Conservation (phyloP, 768 basidiomycete genomes). For the Mrakia frigida region DNA sequence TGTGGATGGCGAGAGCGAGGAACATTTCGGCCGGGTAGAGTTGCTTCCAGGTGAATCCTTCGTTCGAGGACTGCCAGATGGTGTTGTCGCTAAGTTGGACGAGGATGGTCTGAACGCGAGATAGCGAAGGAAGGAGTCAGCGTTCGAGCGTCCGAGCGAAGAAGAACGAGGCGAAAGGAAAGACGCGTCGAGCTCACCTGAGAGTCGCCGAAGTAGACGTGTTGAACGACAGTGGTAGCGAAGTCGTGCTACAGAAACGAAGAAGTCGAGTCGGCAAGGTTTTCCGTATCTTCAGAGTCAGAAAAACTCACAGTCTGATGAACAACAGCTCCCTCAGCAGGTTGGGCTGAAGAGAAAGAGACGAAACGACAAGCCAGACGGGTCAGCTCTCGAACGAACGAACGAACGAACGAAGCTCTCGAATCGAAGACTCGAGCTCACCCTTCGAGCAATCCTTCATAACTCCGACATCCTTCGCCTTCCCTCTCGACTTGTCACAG, state of each 20-base stretch:
- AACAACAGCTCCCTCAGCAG: slow-evolving; percentile 67
- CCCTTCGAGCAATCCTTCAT: slow-evolving; percentile 75
- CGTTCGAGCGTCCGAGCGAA: slow-evolving; percentile 39
- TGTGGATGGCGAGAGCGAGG: slow-evolving; percentile 81
- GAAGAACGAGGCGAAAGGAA: not conserved
- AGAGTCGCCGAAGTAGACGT: slow-evolving; percentile 81
- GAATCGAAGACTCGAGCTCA: slow-evolving; percentile 38
- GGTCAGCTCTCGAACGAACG: slow-evolving; percentile 3
- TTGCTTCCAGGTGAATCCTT: slow-evolving; percentile 85
- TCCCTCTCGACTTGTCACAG: slow-evolving; percentile 59
- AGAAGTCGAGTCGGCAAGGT: not conserved
- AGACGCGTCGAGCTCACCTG: not conserved
- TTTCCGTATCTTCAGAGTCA: slow-evolving; percentile 6
- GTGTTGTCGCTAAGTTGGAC: slow-evolving; percentile 68
- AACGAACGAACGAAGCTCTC: slow-evolving; percentile 26
- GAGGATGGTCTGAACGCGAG: slow-evolving; percentile 61
- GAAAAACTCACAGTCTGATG: slow-evolving; percentile 62
- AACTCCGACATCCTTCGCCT: slow-evolving; percentile 62
- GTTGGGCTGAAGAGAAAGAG: slow-evolving; percentile 57
- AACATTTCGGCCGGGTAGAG: slow-evolving; percentile 60
- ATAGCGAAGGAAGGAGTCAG: not conserved
- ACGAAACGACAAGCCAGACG: not conserved
- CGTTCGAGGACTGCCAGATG: slow-evolving; percentile 91
- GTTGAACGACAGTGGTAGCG: slow-evolving; percentile 54
- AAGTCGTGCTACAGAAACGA: slow-evolving; percentile 39